phyloP scores from a whole-genome alignment of 345 rosid genomes.

The Abelmoschus esculentus region DNA sequence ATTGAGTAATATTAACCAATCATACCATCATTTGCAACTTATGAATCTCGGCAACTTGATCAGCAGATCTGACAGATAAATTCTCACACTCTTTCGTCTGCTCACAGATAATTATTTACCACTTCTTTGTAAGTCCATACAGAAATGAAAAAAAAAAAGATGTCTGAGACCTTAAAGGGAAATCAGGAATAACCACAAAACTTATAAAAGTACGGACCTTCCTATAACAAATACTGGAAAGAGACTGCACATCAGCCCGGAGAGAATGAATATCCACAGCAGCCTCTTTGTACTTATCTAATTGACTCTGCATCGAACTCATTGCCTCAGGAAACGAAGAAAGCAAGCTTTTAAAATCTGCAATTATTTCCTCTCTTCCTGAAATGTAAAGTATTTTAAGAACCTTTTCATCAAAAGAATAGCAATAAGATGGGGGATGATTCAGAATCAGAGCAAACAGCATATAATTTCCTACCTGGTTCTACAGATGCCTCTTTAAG shows the following conservation, averaged over 20 bases:
- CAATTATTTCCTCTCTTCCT: slow-evolving; percentile 83
- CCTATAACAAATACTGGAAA: slow-evolving; percentile 51
- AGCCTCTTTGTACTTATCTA: slow-evolving; percentile 63
- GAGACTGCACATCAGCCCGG: slow-evolving; percentile 12
- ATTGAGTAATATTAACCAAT: slow-evolving; percentile 10
- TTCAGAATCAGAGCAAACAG: slow-evolving; percentile 1
- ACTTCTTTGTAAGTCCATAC: background rate
- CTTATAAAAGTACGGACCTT: slow-evolving; percentile 46
- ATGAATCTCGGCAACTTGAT: slow-evolving; percentile 52
- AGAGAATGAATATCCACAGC: slow-evolving; percentile 20
- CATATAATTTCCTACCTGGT: slow-evolving; percentile 41
- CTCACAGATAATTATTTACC: slow-evolving; percentile 12
- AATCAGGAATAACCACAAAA: slow-evolving; percentile 14
- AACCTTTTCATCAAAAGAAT: slow-evolving; percentile 9
- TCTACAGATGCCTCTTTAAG: slow-evolving; percentile 65
- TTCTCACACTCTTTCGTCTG: slow-evolving; percentile 64
- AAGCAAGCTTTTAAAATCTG: slow-evolving; percentile 76
- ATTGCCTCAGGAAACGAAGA: slow-evolving; percentile 88
- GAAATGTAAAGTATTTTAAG: slow-evolving; percentile 22
- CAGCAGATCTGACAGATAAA: slow-evolving; percentile 44
- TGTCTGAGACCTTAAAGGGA: slow-evolving; percentile 13
- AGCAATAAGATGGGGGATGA: background rate
- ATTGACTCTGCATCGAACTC: slow-evolving; percentile 70
- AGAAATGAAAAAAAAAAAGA: slow-evolving; percentile 10
- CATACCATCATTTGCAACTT: slow-evolving; percentile 70